Percentiles rank a stretch among this genome's conserved stretches.
phyloP scores from a whole-genome alignment of 768 basidiomycete species.

The Hypsizygus marmoreus region DNA sequence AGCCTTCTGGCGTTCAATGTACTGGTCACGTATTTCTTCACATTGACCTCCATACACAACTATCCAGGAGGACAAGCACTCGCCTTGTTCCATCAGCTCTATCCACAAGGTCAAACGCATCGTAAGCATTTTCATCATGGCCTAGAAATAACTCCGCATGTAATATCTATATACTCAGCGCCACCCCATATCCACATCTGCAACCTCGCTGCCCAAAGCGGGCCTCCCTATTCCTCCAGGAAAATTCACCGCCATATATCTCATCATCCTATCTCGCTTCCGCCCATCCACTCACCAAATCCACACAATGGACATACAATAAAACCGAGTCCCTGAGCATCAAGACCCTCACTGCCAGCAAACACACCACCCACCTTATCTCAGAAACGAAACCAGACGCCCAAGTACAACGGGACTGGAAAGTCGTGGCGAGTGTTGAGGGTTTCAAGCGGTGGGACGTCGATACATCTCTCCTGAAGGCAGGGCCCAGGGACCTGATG shows the following conservation, averaged over 20 bases:
- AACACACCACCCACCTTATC: constrained; percentile 63
- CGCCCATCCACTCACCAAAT: constrained; percentile 9
- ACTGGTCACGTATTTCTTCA: constrained; percentile 50
- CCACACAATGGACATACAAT: constrained; percentile 66
- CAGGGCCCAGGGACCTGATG: constrained; percentile 13
- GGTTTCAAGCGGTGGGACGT: constrained; percentile 28
- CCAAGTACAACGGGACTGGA: constrained; percentile 37
- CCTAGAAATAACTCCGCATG: neutral
- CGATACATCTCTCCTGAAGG: constrained; percentile 27
- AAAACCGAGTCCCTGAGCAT: constrained; percentile 73
- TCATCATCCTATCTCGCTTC: constrained; percentile 13
- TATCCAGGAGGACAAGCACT: constrained; percentile 90
- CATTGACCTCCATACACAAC: constrained; percentile 66
- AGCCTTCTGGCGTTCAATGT: constrained; percentile 57
- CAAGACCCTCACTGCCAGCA: constrained; percentile 35
- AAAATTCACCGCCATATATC: constrained; percentile 57
- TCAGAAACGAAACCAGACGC: constrained; percentile 43
- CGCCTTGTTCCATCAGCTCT: constrained; percentile 55
- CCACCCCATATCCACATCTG: constrained; percentile 70
- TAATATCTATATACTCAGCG: constrained; percentile 8
- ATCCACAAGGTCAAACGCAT: constrained; percentile 27
- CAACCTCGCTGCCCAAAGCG: constrained; percentile 86
- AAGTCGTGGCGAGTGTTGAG: constrained; percentile 39
- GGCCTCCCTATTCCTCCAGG: constrained; percentile 88
- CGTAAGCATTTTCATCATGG: constrained; percentile 12